Evolutionary conservation across 768 basidiomycete species (phyloP).

Genomic region (Lepiota brunneoincarnata): DNA sequence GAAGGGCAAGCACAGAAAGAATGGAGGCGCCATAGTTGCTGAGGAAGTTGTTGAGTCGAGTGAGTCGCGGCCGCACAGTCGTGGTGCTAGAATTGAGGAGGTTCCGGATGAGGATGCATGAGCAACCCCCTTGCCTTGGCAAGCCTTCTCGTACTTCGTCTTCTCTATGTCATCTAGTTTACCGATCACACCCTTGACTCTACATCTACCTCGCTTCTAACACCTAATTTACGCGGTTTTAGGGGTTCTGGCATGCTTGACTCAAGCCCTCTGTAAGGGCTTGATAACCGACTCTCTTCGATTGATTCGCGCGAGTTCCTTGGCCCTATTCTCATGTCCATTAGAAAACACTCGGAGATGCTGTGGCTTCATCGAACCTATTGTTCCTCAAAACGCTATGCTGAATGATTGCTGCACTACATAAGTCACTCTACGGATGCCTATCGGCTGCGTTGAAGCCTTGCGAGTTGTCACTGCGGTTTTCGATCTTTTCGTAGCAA

Average conservation of each 20-base stretch:
- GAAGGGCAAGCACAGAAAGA: slow-evolving; percentile 39
- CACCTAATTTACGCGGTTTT: slow-evolving; percentile 2
- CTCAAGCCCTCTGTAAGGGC: no score
- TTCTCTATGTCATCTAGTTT: not conserved
- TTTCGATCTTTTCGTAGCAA: slow-evolving; percentile 35
- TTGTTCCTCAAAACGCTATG: slow-evolving; percentile 54
- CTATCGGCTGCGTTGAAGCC: slow-evolving; percentile 17
- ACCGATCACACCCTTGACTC: not conserved
- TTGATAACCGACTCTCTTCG: no score
- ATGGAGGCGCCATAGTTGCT: slow-evolving; percentile 39
- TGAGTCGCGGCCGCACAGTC: slow-evolving; percentile 38
- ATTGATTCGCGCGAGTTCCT: no score
- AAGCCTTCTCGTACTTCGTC: not conserved
- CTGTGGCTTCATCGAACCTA: slow-evolving; percentile 14
- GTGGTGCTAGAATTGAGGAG: slow-evolving; percentile 45
- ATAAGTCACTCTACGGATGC: slow-evolving; percentile 49
- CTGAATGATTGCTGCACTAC: slow-evolving; percentile 59
- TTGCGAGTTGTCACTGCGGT: slow-evolving; percentile 25
- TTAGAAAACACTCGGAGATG: no score
- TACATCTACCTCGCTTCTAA: no score
- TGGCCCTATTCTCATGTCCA: no score
- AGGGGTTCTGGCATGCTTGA: slow-evolving; percentile 19
- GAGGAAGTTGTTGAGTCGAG: slow-evolving; percentile 47
- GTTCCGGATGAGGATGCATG: slow-evolving; percentile 40
- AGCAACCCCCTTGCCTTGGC: not conserved